Percentiles rank a stretch among this genome's conserved stretches.
Evolutionary conservation across 495 filamentous ascomycete genomes (phyloP).

Genomic region (Daldinia concentrica): DNA sequence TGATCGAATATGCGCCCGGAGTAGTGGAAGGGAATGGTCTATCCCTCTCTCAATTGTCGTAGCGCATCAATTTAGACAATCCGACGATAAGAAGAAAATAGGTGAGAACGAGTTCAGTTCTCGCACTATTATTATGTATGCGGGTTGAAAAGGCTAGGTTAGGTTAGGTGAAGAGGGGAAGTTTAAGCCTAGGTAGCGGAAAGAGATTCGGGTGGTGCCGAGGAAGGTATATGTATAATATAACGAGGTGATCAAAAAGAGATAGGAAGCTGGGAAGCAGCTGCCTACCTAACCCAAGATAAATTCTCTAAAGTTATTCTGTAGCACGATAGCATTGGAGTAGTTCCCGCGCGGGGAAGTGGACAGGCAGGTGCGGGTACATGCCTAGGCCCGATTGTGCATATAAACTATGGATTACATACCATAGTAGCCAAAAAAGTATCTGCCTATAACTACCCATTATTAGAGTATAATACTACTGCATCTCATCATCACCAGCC

Average conservation of each 20-base stretch:
- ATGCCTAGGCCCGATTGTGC: constrained; percentile 25
- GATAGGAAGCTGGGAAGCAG: constrained; percentile 5
- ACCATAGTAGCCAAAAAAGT: constrained; percentile 1
- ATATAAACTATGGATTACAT: constrained; percentile 14
- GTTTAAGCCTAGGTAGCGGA: constrained; percentile 13
- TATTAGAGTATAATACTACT: constrained; percentile 28
- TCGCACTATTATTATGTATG: background rate
- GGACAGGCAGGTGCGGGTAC: constrained; percentile 37
- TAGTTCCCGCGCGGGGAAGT: constrained; percentile 44
- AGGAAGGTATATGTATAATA: constrained; percentile 23
- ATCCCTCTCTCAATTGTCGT: constrained; percentile 8
- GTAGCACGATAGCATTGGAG: background rate
- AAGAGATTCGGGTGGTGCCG: constrained; percentile 17
- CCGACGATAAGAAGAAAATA: background rate
- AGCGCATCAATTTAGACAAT: constrained; percentile 3
- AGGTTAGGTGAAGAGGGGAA: background rate
- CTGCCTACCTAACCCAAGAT: constrained; percentile 3
- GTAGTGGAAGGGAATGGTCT: background rate
- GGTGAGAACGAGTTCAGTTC: background rate
- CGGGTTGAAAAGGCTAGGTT: background rate
- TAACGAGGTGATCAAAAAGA: constrained; percentile 23
- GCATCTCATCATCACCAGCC: constrained; percentile 29
- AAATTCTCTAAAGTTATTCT: constrained; percentile 3
- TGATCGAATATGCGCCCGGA: background rate
- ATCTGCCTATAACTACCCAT: constrained; percentile 21